Conservation (phyloP, 345 rosid species). For the Rubroshorea leprosula region DNA sequence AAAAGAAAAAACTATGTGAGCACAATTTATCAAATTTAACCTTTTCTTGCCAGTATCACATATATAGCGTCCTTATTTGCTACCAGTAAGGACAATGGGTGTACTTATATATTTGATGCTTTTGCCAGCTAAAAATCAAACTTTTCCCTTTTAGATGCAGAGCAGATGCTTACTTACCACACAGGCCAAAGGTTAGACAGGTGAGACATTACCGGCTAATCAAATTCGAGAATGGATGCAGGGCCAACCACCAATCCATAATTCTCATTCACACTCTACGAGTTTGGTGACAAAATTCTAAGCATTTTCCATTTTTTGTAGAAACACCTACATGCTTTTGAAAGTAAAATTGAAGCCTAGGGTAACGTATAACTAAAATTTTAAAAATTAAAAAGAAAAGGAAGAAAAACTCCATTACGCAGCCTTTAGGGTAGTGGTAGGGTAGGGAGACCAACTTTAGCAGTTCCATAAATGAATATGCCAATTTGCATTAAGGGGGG, state of each 20-base stretch:
- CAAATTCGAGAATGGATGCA: slow-evolving; percentile 2
- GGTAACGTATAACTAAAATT: neutral
- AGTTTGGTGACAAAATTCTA: neutral
- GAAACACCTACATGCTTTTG: neutral
- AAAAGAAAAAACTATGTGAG: no score
- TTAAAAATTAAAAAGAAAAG: neutral
- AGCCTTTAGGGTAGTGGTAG: slow-evolving; percentile 4
- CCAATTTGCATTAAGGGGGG: neutral
- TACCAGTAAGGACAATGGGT: no score
- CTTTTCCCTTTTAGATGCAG: neutral
- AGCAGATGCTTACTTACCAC: slow-evolving; percentile 10
- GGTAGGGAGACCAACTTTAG: slow-evolving; percentile 6
- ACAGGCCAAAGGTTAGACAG: slow-evolving; percentile 10
- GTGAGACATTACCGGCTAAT: slow-evolving; percentile 10
- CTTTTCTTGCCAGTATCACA: no score
- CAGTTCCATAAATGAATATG: slow-evolving; percentile 1
- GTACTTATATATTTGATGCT: no score
- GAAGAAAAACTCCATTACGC: neutral
- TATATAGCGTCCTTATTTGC: no score
- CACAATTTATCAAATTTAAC: no score
- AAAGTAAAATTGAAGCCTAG: neutral
- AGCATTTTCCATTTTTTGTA: neutral
- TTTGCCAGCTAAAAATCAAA: neutral
- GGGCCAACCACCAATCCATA: slow-evolving; percentile 13
- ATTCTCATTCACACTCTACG: slow-evolving; percentile 8